These are phyloP conservation scores for Quercus phellos DNA, from an alignment of 331 rosid species.

Conservation along the genomic window DNA sequence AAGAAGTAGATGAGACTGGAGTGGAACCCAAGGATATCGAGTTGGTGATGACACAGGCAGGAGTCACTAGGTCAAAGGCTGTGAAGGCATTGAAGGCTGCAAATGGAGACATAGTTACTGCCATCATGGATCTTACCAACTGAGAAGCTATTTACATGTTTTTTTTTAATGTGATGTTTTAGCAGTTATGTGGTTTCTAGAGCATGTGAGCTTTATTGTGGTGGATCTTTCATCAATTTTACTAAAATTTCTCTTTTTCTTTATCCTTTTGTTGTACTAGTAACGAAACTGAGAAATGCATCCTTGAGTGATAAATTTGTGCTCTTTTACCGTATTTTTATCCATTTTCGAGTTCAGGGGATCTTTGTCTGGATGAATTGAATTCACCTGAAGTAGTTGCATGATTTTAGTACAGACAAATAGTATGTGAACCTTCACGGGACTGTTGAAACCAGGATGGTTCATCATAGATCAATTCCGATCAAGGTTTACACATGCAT, in stretches of 20 bases:
- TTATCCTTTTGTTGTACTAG: neutral
- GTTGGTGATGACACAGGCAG: slow-evolving; percentile 57
- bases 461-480: neutral
- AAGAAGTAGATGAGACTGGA: slow-evolving; percentile 44
- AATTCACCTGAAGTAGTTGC: no score
- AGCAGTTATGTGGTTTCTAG: neutral
- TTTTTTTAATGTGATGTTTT: neutral
- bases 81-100: slow-evolving; percentile 48
- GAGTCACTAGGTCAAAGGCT: slow-evolving; percentile 47
- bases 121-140: slow-evolving; percentile 58
- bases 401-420: no score
- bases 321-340: neutral
- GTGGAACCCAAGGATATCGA: slow-evolving; percentile 51
- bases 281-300: neutral
- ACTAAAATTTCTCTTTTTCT: neutral
- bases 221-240: neutral
- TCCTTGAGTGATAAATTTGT: neutral
- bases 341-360: neutral
- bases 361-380: no score
- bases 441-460: no score
- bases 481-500: no score
- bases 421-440: no score
- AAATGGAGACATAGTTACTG: slow-evolving; percentile 47
- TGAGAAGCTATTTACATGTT: neutral
- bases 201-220: neutral